Conservation (phyloP, 1,139 yeast species). For the Candida albicans region DNA sequence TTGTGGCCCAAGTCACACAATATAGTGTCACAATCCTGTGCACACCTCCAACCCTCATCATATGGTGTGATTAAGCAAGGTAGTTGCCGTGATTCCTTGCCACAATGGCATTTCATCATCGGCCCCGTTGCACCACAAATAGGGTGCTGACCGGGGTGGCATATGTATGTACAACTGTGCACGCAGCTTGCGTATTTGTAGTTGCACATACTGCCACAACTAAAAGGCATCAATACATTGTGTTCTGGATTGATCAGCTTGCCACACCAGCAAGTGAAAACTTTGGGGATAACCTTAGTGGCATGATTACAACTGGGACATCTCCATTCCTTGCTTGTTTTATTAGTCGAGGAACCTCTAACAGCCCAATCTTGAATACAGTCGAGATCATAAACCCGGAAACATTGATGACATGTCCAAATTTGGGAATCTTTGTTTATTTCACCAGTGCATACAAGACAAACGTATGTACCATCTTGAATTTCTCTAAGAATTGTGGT, state of each 20-base stretch:
- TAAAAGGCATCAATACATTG: conserved; percentile 69
- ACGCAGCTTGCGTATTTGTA: conserved; percentile 57
- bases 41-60: conserved; percentile 67
- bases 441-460: conserved; percentile 84
- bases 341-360: conserved; percentile 66
- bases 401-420: conserved; percentile 76
- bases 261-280: conserved; percentile 90
- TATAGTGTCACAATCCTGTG: conserved; percentile 51
- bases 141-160: conserved; percentile 93
- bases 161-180: conserved; percentile 71
- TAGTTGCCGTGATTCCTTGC: conserved; percentile 60
- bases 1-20: conserved; percentile 72
- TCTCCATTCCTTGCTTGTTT: conserved; percentile 60
- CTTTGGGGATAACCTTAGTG: conserved; percentile 52
- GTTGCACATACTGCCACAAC: conserved; percentile 86
- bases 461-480: conserved; percentile 65
- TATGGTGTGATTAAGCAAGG: conserved; percentile 77
- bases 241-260: conserved; percentile 65
- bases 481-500: conserved; percentile 53
- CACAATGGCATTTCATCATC: conserved; percentile 70
- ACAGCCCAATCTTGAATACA: conserved; percentile 84
- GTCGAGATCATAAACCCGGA: conserved; percentile 75
- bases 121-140: conserved; percentile 80
- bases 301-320: conserved; percentile 82
- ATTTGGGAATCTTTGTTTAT: conserved; percentile 64